Evolutionary conservation across 352 stramenopile species (phyloP), one percentile per base, ranked within the genome.

Genomic region (Thalassiosira hispida): DNA sequence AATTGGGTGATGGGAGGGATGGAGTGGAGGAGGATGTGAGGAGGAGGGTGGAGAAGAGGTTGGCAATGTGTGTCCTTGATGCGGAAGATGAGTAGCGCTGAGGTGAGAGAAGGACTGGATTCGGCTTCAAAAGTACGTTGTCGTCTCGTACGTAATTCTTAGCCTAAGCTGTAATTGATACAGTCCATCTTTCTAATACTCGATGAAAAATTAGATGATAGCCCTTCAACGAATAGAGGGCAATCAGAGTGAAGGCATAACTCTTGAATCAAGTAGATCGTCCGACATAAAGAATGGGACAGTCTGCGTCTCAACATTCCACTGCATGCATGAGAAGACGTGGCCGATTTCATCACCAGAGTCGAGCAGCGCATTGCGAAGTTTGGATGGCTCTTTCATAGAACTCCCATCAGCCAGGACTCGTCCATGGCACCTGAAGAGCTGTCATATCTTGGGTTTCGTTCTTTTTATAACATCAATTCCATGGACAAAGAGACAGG

Each of bases 21-120:
- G 75, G 83, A 16, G 33, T 90, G n/a, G 68, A 79, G 35, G 59
- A 64, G 0, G 66, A 63, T 20, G 33, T 81, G 4, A 68, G 66
- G 42, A 49, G 68, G 53, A 82, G 72, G 62, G 76, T 90, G 29
- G 84, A 90, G 42, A 38, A 18, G 63, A 77, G 77, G 51, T 71
- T 88, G 18, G 23, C 14, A 22, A 74, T 66, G 40, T 85, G 78
- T 53, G 60, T 75, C 27, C 38, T 81, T 51, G 77, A 76, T 76
- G 73, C 64, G 33, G 73, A 81, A 46, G 64, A 81, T 60, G 67
- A 42, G 38, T 74, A 73, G 59, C 47, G 56, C 49, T 59, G 51
- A 18, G 7, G 2, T 47, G 8, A 47, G 8, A 18, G 16, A 47
- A 47, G 40, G 31, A 38, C 31, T 38, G 3, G 31, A 38, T 8